Evolutionary conservation across 148 eudicot species (phyloP).

Genomic region (Chenopodium suecicum): DNA sequence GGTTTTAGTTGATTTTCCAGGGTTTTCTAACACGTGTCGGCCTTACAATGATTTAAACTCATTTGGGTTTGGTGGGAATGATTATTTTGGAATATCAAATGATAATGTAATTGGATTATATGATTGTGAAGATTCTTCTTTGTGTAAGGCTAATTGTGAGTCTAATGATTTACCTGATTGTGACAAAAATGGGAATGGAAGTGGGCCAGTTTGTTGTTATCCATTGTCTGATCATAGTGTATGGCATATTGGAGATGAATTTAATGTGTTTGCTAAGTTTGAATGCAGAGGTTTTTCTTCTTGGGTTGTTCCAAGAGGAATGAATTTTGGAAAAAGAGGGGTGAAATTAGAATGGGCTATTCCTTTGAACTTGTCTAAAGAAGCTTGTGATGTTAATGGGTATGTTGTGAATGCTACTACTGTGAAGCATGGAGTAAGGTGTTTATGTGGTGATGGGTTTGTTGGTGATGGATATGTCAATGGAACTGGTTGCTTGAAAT

Average conservation of each 20-base stretch:
- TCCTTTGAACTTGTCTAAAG: slow-evolving; percentile 40
- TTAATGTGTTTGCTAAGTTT: slow-evolving; percentile 50
- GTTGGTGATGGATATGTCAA: slow-evolving; percentile 66
- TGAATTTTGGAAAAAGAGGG: slow-evolving; percentile 47
- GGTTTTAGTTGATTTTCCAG: slow-evolving; percentile 58
- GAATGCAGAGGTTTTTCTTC: slow-evolving; percentile 84
- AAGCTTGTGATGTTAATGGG: slow-evolving; percentile 54
- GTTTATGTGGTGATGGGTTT: slow-evolving; percentile 67
- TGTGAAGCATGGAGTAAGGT: slow-evolving; percentile 58
- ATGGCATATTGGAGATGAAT: slow-evolving; percentile 51
- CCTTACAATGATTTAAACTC: slow-evolving; percentile 59
- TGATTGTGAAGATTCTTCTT: slow-evolving; percentile 77
- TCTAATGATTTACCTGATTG: slow-evolving; percentile 40
- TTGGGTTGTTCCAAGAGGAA: slow-evolving; percentile 57
- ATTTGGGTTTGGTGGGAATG: slow-evolving; percentile 48
- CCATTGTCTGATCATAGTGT: slow-evolving; percentile 57
- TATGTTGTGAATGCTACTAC: slow-evolving; percentile 54
- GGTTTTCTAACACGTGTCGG: slow-evolving; percentile 43
- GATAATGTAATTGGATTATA: slow-evolving; percentile 77
- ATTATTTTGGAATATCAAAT: slow-evolving; percentile 55
- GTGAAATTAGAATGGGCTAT: slow-evolving; percentile 82
- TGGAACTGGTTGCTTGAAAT: slow-evolving; percentile 66
- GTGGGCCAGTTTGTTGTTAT: slow-evolving; percentile 62
- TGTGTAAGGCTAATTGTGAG: slow-evolving; percentile 66
- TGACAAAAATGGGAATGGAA: slow-evolving; percentile 23